Evolutionary conservation across 176 grass and related monocot genomes (phyloP).

Genomic region (Paspalum notatum): DNA sequence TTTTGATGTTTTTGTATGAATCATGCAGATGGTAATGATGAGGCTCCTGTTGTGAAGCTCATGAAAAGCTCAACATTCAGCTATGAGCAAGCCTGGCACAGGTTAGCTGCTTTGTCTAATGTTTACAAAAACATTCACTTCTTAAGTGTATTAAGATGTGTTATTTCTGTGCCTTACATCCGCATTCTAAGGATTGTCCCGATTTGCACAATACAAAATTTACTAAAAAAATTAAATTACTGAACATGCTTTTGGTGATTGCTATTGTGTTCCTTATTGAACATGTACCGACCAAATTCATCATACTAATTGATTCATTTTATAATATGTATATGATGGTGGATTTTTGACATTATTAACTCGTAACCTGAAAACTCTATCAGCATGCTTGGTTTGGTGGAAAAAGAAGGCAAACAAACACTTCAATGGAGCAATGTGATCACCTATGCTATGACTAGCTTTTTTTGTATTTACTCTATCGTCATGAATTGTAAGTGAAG

Average conservation of each 20-base stretch:
- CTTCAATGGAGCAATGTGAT: constrained; percentile 15
- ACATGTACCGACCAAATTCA: constrained; percentile 6
- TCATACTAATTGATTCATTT: constrained; percentile 15
- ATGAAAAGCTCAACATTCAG: constrained; percentile 92
- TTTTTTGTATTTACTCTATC: not conserved
- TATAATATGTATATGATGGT: not conserved
- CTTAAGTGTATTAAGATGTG: constrained; percentile 14
- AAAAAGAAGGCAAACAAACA: constrained; percentile 1
- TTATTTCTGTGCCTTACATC: constrained; percentile 9
- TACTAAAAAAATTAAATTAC: constrained; percentile 19
- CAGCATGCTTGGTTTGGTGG: constrained; percentile 4
- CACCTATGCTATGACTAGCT: constrained; percentile 14
- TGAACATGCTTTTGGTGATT: constrained; percentile 14
- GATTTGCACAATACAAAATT: constrained; percentile 6
- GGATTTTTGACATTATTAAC: constrained; percentile 9
- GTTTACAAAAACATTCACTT: constrained; percentile 22
- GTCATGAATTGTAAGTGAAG: not conserved
- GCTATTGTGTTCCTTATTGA: constrained; percentile 6
- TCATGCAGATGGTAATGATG: constrained; percentile 55
- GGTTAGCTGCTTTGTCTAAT: constrained; percentile 48
- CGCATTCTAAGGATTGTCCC: constrained; percentile 19
- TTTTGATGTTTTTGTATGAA: constrained; percentile 38
- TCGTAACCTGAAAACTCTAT: constrained; percentile 5
- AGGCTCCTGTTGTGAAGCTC: constrained; percentile 76
- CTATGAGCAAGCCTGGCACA: constrained; percentile 99